A percentile compares a stretch with the other conserved stretches of the same genome.
Evolutionary conservation across 805 yeast species (phyloP).

Genomic region (Blastobotrys mokoenaii): DNA sequence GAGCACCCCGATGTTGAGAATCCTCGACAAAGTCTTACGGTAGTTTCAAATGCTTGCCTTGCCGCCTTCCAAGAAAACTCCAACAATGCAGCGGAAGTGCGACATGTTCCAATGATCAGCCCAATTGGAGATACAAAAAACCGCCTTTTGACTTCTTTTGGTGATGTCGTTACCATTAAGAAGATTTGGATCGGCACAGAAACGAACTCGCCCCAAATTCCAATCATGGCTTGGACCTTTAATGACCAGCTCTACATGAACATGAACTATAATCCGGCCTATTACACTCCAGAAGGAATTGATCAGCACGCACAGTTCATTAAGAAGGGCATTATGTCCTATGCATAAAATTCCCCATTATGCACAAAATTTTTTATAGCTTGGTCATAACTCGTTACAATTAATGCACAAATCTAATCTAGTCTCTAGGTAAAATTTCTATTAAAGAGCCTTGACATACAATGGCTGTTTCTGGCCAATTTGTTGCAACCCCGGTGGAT

Average conservation of each 20-base stretch:
- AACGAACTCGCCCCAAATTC: constrained; percentile 4
- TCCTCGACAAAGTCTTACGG: background rate
- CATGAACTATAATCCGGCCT: constrained; percentile 3
- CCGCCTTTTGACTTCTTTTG: too few relatives aligned
- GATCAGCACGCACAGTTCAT: background rate
- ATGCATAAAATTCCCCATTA: too few relatives aligned
- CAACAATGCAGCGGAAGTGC: background rate
- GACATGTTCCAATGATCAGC: background rate
- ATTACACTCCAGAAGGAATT: background rate
- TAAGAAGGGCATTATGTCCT: background rate
- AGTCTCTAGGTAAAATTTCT: background rate
- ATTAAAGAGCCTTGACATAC: constrained; percentile 13
- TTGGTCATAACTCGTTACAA: background rate
- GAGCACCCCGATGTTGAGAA: background rate
- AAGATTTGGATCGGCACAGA: constrained; percentile 1
- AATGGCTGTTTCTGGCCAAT: constrained; percentile 17
- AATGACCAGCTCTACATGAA: background rate
- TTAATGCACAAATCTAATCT: background rate
- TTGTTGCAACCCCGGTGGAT: constrained; percentile 15
- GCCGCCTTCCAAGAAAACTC: background rate
- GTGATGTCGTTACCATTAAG: background rate
- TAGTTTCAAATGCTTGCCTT: background rate
- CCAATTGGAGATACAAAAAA: too few relatives aligned
- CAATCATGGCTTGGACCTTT: constrained; percentile 3
- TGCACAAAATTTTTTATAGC: too few relatives aligned